Base-by-base conservation (phyloP, 1,139 yeast species). In the Wickerhamomyces sp. region DNA sequence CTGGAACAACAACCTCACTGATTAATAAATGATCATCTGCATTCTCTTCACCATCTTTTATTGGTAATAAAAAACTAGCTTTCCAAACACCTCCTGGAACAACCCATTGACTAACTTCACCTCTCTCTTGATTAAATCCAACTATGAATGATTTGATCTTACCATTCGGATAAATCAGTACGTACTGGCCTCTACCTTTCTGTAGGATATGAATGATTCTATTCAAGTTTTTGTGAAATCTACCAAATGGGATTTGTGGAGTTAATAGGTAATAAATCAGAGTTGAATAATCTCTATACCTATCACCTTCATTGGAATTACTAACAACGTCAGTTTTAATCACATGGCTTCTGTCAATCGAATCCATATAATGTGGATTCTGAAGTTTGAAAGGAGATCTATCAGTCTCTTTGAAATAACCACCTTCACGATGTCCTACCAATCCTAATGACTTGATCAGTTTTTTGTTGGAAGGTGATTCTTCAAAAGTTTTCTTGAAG, bases 61-160 rank as follows among this genome's bases (percentile, higher is more conserved):
- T 41, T 9, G 72, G 70, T 6, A 68, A 40, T 30, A 74, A 45
- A 53, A 72, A 75, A 40, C 77, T 71, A 6, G 79, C 78, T 52
- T 75, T 75, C 62, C 72, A 75, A 23, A 71, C 74, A 14, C 72
- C 78, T 2, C 78, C 77, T 10, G 77, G 78, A n/a, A 75, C 79
- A 10, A 75, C 78, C 79, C 79, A 75, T 56, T 75, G 80, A 32
- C 72, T 63, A 3, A 67, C 63, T 54, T 75, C 79, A 10, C 78
- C 79, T 10, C 57, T 57, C 0, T 57, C 56, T 36, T 64, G 60
- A 48, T 73, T 65, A 48, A 73, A 73, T 0, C 80, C 80, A 23
- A 75, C 79, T 18, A 64, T 65, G 53, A 75, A 75, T 1, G 73
- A 63, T 46, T 72, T 71, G 13, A 75, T 56, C 4, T 47, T 46